phyloP scores from a whole-genome alignment of 805 yeast genomes.

The Teunomyces kruisii region DNA sequence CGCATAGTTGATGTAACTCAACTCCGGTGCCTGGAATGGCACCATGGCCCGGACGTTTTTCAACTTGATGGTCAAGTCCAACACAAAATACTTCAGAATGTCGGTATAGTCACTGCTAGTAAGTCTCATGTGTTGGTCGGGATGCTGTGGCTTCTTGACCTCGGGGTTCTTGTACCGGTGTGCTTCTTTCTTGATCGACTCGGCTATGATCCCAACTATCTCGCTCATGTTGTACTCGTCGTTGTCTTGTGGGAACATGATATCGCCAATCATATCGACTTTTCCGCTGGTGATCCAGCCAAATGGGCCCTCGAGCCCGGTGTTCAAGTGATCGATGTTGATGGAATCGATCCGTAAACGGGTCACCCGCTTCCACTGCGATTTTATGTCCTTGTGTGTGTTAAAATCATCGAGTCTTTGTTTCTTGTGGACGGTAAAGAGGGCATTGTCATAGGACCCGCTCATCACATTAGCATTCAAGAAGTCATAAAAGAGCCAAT shows the following conservation, averaged over 20 bases:
- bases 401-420: constrained; percentile 56
- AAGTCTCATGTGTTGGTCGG: constrained; percentile 29
- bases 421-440: constrained; percentile 85
- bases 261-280: constrained; percentile 92
- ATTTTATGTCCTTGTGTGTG: constrained; percentile 6
- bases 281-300: constrained; percentile 95
- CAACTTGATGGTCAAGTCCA: constrained; percentile 76
- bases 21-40: constrained; percentile 82
- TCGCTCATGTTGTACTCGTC: constrained; percentile 49
- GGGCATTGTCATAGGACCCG: constrained; percentile 90
- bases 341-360: constrained; percentile 83
- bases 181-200: constrained; percentile 50
- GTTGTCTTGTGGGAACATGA: constrained; percentile 70
- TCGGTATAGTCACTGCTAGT: constrained; percentile 29
- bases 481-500: constrained; percentile 90
- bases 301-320: constrained; percentile 90
- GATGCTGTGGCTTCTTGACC: constrained; percentile 23
- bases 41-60: constrained; percentile 87
- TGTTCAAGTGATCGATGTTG: constrained; percentile 83
- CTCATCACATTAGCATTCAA: constrained; percentile 80
- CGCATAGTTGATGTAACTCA: constrained; percentile 91
- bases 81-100: constrained; percentile 58
- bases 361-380: constrained; percentile 61
- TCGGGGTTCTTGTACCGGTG: constrained; percentile 40
- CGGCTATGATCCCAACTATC: constrained; percentile 48